Evolutionary conservation across 176 grass and related monocot species (phyloP).

Genomic region (Cenchrus americanus): DNA sequence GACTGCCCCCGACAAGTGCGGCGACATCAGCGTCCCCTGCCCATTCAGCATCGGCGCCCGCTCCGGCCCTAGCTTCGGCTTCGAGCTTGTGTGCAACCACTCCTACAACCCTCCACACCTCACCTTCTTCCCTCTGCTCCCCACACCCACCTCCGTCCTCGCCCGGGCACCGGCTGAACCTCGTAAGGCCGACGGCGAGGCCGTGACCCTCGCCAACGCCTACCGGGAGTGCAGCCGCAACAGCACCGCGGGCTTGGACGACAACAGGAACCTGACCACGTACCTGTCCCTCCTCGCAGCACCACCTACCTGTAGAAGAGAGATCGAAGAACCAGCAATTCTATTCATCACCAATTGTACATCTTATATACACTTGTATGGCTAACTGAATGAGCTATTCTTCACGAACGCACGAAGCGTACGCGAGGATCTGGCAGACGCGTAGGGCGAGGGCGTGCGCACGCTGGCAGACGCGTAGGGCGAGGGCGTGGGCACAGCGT

Average conservation of each 20-base stretch:
- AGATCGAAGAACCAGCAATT: no score
- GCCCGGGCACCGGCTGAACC: background rate
- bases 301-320: background rate
- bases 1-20: conserved; percentile 53
- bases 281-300: background rate
- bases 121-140: background rate
- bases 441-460: no score
- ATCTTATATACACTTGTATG: no score
- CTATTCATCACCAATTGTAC: no score
- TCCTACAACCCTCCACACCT: conserved; percentile 34
- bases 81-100: conserved; percentile 37
- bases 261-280: accelerated
- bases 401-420: no score
- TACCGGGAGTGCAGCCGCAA: conserved; percentile 25
- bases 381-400: no score
- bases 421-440: no score
- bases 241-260: background rate
- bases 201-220: background rate
- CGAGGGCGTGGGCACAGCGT: no score
- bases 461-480: no score
- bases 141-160: no score
- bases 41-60: conserved; percentile 55
- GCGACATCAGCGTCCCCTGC: conserved; percentile 49
- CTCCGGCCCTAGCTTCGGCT: conserved; percentile 38
- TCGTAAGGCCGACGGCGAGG: conserved; percentile 24